A percentile compares a stretch with the other conserved stretches of the same genome.
Evolutionary conservation across 352 stramenopile genomes (phyloP).

Genomic region (Phytophthora hibernalis): DNA sequence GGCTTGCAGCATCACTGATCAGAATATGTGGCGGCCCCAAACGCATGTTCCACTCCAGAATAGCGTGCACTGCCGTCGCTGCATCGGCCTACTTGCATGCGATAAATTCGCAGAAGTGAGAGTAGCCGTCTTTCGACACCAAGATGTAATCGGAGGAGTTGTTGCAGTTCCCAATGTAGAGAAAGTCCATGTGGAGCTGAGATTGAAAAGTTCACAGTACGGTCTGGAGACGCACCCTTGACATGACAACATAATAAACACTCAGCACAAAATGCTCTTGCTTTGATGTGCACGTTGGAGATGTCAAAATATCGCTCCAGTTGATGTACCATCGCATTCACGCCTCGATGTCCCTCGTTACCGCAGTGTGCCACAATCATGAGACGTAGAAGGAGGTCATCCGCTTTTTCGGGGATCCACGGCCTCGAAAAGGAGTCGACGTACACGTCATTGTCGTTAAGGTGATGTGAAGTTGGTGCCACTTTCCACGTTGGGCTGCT

Average conservation of each 20-base stretch:
- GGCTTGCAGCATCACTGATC: slow-evolving; percentile 8
- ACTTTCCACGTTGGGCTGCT: slow-evolving; percentile 5
- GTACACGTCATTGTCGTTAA: not conserved
- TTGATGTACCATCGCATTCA: slow-evolving; percentile 5
- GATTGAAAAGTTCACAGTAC: slow-evolving; percentile 1
- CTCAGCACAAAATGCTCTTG: not conserved
- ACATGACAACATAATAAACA: slow-evolving; percentile 11
- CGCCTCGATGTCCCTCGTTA: not conserved
- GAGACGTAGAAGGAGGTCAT: not conserved
- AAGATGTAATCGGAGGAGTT: slow-evolving; percentile 3
- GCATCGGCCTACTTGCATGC: not conserved
- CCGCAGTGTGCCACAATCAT: slow-evolving; percentile 13
- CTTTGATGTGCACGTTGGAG: slow-evolving; percentile 3
- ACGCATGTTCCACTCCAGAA: slow-evolving; percentile 7
- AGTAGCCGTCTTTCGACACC: slow-evolving; percentile 12
- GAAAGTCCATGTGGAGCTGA: slow-evolving; percentile 11
- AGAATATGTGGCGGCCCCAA: not conserved
- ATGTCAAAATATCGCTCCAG: not conserved
- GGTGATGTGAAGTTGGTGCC: not conserved
- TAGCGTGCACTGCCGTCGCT: slow-evolving; percentile 1
- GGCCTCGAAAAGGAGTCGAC: not conserved
- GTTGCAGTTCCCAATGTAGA: slow-evolving; percentile 6
- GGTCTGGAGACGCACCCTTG: slow-evolving; percentile 7
- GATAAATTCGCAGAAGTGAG: slow-evolving; percentile 8
- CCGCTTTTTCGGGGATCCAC: slow-evolving; percentile 1